A percentile compares a stretch with the other conserved stretches of the same genome.
Conservation (phyloP, 352 stramenopile genomes). For the Pythium periplocum region DNA sequence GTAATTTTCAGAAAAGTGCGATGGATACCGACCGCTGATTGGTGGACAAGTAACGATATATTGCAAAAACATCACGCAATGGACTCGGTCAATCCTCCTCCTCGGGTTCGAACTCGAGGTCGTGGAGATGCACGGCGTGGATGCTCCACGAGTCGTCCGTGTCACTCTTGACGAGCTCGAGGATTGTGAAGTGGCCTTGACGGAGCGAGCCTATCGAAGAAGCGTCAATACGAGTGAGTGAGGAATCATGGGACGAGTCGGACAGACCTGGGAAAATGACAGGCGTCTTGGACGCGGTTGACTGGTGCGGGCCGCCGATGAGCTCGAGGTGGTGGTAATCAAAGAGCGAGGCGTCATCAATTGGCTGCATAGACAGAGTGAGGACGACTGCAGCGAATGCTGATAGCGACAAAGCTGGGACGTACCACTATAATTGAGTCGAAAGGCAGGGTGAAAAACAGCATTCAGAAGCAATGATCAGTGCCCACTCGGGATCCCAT, state of each 20-base stretch:
- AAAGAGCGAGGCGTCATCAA: not conserved
- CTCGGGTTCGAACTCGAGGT: slow-evolving; percentile 1
- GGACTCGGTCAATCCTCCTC: not conserved
- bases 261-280: slow-evolving; percentile 56
- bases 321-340: slow-evolving; percentile 41
- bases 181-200: slow-evolving; percentile 66
- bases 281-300: slow-evolving; percentile 30
- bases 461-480: too few species aligned
- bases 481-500: too few species aligned
- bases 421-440: too few species aligned
- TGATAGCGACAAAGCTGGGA: too few species aligned
- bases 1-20: too few species aligned
- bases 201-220: slow-evolving; percentile 44
- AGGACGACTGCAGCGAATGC: too few species aligned
- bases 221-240: not conserved
- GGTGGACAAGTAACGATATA: too few species aligned
- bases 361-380: too few species aligned
- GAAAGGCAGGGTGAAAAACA: too few species aligned
- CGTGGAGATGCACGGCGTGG: slow-evolving; percentile 12
- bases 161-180: slow-evolving; percentile 51
- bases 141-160: slow-evolving; percentile 49
- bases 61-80: too few species aligned
- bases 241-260: too few species aligned
- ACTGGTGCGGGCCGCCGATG: slow-evolving; percentile 46
- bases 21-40: too few species aligned